Evolutionary conservation across 306 rosid genomes (phyloP), one percentile per base, ranked within the genome.

Genomic region (Pterocarpus santalinus): DNA sequence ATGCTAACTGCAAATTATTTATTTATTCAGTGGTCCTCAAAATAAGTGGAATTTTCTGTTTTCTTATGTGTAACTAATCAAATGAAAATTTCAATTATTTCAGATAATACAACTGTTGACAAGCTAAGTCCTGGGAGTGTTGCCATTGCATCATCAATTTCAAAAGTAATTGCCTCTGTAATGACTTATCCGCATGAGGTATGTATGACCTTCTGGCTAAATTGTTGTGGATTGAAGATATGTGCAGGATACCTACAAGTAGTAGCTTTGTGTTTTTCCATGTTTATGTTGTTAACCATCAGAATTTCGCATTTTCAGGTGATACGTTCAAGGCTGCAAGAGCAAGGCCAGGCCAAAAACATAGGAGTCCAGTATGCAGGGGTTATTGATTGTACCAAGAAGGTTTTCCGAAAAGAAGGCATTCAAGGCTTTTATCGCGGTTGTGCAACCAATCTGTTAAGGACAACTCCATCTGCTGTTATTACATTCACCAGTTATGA

Each of bases 381-480:
- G 64, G 90, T 95, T 16, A 67, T 93, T 16, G 99, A 95, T 75
- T 95, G 99, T 72, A 73, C 90, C 4, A 90, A 85, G 84, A 93
- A 95, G 87, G 96, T 95, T 77, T 89, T 89, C 77, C 90, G 49
- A 61, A 95, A 90, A 76, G 98, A 91, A 87, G 99, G 99, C 75
- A 39, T 95, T 76, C 76, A 85, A 0, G 99, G 99, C 17, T 93
- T 95, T 77, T 95, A 93, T 35, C 90, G 97, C 1, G 99, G 99
- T 66, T 93, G 99, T 6, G 98, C 91, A 1, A 95, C 94, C 5
- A 93, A 95, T 86, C 89, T 95, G 11, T 56, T 95, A 68, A 82
- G 99, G 88, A 93, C 99, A 83, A 93, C 97, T 38, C 98, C 99
- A 0, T 95, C 99, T 2, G 99, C 99, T 3, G 95, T 95, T 61